phyloP scores from a whole-genome alignment of 345 rosid genomes.

The Citrus maxima region DNA sequence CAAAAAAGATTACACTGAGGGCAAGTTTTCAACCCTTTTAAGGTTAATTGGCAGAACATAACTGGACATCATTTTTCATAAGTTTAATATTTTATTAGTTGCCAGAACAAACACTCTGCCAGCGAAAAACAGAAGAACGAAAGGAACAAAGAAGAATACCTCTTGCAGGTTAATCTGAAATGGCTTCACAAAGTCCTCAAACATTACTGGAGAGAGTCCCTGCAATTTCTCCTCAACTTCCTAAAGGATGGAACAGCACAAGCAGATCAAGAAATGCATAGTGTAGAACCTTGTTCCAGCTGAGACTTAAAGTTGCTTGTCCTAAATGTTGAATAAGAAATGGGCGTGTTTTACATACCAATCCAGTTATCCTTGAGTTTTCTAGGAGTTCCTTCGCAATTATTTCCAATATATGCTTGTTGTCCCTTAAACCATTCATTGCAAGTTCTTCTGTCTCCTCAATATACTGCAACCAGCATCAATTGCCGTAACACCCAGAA shows the following conservation, averaged over 20 bases:
- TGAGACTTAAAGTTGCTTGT: background rate
- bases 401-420: constrained; percentile 69
- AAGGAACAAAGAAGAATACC: constrained; percentile 35
- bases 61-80: background rate
- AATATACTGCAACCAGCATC: constrained; percentile 63
- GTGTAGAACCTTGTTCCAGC: background rate
- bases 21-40: background rate
- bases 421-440: constrained; percentile 65
- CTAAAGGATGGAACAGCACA: constrained; percentile 33
- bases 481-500: constrained; percentile 1
- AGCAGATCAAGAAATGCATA: constrained; percentile 3
- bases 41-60: background rate
- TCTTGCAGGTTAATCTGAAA: constrained; percentile 67
- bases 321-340: background rate
- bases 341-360: constrained; percentile 44
- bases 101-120: background rate
- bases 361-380: constrained; percentile 85
- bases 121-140: background rate
- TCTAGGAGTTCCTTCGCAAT: constrained; percentile 67
- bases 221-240: constrained; percentile 78
- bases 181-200: constrained; percentile 87
- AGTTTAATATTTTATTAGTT: background rate
- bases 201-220: constrained; percentile 63
- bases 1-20: background rate
- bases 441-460: constrained; percentile 97